Base-by-base conservation (phyloP, 805 yeast species). In the Komagataella pastoris region DNA sequence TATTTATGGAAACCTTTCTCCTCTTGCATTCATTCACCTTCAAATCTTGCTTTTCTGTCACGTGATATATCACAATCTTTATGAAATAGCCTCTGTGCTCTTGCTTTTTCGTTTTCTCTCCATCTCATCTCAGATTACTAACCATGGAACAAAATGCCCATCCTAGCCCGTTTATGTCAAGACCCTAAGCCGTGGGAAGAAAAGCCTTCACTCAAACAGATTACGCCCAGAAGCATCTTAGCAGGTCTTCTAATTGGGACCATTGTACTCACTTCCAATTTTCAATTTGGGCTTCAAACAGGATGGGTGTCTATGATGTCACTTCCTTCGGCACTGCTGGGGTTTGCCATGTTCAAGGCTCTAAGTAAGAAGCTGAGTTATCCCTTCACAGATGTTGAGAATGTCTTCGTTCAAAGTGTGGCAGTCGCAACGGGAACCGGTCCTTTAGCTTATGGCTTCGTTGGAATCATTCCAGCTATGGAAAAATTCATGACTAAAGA, bases 221-320 rank as follows among this genome's bases (percentile, higher is more conserved):
- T 86, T 3, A 88, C 97, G 0, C 57, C 80, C 3, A 68, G 96
- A 50, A 83, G 93, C 2, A 80, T 88, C 0, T 43, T 82, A 0
- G 86, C 83, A 1, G 98, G 98, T 0, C 68, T 91, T 23, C 58
- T 70, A 1, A 88, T 91, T n/a, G 99, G 99, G 0, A 79, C 97
- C 0, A 68, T 91, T 24, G 90, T 93, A 36, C 71, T 93, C 23
- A 71, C 89, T 17, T 88, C 97, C 3, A 91, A 91, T 65, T 93
- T 93, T 68, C 98, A 91, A 63, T 91, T 91, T 64, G 99, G 98
- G 1, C 71, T 91, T 18, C 99, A 91, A 63, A 91, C 97, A 0
- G 99, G 99, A 1, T 91, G 99, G 99, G 97, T 93, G 5, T 88
- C 97, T 8, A 91, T 91, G 99, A 93, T 91, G 99, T 86, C 96